phyloP scores from a whole-genome alignment of 331 rosid species.

The Dryas integrifolia region DNA sequence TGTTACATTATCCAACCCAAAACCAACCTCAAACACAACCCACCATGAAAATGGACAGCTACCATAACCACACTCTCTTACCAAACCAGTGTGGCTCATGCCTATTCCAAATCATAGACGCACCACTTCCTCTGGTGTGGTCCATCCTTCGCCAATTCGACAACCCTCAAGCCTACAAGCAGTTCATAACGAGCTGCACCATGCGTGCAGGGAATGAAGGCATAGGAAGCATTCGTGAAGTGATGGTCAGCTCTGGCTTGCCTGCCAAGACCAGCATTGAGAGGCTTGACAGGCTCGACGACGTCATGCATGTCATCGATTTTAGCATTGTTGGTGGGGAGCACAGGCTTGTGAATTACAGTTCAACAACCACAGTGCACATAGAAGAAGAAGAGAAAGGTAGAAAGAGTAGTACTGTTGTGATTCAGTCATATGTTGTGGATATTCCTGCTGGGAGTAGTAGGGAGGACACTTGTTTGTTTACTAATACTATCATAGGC shows the following conservation, averaged over 20 bases:
- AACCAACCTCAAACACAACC: neutral
- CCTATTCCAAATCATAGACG: conserved; percentile 48
- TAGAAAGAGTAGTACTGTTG: conserved; percentile 37
- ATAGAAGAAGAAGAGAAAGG: no score
- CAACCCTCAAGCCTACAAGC: conserved; percentile 53
- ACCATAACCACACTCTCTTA: conserved; percentile 34
- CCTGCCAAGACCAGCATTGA: conserved; percentile 49
- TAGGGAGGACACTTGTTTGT: conserved; percentile 55
- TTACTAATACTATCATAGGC: conserved; percentile 51
- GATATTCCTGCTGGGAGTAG: conserved; percentile 56
- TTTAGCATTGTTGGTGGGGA: conserved; percentile 68
- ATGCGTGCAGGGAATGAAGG: conserved; percentile 43
- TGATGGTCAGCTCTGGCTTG: conserved; percentile 44
- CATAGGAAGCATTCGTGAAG: conserved; percentile 52
- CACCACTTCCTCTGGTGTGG: conserved; percentile 59
- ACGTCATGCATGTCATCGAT: conserved; percentile 39
- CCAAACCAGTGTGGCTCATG: conserved; percentile 54
- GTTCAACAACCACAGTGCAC: conserved; percentile 42
- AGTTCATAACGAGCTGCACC: conserved; percentile 49
- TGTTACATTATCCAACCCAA: neutral
- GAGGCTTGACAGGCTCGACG: conserved; percentile 56
- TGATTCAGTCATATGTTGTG: conserved; percentile 60
- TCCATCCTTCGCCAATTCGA: conserved; percentile 59
- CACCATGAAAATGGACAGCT: conserved; percentile 16
- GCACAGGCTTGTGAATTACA: conserved; percentile 53